phyloP scores from a whole-genome alignment of 1,139 yeast species.

The Kodamaea suecica region DNA sequence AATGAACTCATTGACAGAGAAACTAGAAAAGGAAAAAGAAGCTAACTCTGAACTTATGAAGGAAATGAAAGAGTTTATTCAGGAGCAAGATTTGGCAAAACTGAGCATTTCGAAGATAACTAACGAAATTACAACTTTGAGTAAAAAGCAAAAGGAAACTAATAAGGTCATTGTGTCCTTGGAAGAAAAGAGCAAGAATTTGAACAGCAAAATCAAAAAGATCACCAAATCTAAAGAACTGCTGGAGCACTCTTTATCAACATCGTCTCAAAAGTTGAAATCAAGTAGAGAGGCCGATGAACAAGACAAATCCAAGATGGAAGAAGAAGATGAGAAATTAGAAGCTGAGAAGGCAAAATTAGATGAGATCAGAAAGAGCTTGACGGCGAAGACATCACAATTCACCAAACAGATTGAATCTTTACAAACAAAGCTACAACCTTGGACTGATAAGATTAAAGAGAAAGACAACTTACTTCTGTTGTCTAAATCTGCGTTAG shows the following conservation, averaged over 20 bases:
- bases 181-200: slow-evolving; percentile 72
- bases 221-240: slow-evolving; percentile 47
- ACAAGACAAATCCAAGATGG: slow-evolving; percentile 41
- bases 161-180: slow-evolving; percentile 56
- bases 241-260: slow-evolving; percentile 34
- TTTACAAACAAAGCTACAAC: slow-evolving; percentile 68
- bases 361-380: slow-evolving; percentile 59
- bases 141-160: slow-evolving; percentile 37
- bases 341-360: slow-evolving; percentile 53
- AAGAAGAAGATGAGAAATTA: slow-evolving; percentile 44
- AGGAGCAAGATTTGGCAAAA: slow-evolving; percentile 32
- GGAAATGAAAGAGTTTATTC: slow-evolving; percentile 39
- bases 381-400: slow-evolving; percentile 71
- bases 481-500: slow-evolving; percentile 62
- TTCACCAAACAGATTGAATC: slow-evolving; percentile 61
- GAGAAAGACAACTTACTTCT: slow-evolving; percentile 65
- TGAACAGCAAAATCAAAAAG: slow-evolving; percentile 59
- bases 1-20: slow-evolving; percentile 37
- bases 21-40: slow-evolving; percentile 46
- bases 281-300: slow-evolving; percentile 43
- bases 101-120: slow-evolving; percentile 26
- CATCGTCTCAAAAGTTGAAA: slow-evolving; percentile 47
- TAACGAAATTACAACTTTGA: slow-evolving; percentile 30
- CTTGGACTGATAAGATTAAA: slow-evolving; percentile 74
- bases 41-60: slow-evolving; percentile 43